Percentiles rank a stretch among this genome's conserved stretches.
Conservation (phyloP, 306 rosid genomes). For the Potentilla sterilis region DNA sequence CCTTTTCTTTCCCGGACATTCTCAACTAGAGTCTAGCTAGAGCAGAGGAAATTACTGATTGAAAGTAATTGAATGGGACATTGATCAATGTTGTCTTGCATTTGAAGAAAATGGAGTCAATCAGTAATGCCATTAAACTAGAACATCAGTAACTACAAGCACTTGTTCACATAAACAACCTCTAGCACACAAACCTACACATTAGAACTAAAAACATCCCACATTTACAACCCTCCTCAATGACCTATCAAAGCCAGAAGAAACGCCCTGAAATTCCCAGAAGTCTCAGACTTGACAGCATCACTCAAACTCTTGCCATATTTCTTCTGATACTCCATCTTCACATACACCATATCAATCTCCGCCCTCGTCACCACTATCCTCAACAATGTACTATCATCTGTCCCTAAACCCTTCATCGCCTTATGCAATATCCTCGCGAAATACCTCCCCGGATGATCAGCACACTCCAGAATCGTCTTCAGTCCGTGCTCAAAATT, state of each 20-base stretch:
- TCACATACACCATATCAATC: conserved; percentile 69
- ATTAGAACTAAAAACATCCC: no score
- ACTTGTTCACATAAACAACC: background rate
- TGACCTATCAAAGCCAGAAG: conserved; percentile 68
- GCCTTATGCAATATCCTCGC: conserved; percentile 68
- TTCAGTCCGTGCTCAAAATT: conserved; percentile 54
- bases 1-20: background rate
- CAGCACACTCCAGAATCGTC: conserved; percentile 62
- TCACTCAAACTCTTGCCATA: conserved; percentile 57
- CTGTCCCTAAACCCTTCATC: conserved; percentile 80
- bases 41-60: background rate
- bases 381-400: conserved; percentile 57
- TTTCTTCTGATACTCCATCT: conserved; percentile 66
- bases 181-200: background rate
- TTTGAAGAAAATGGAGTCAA: background rate
- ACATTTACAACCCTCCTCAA: conserved; percentile 6
- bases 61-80: background rate
- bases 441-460: conserved; percentile 68
- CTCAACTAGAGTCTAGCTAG: background rate
- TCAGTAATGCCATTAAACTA: background rate
- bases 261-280: conserved; percentile 64
- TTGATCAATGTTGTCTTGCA: background rate
- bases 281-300: conserved; percentile 79
- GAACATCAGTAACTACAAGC: background rate
- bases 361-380: conserved; percentile 76